Base-by-base conservation (phyloP, 768 basidiomycete genomes). In the Kockovaella imperatae region DNA sequence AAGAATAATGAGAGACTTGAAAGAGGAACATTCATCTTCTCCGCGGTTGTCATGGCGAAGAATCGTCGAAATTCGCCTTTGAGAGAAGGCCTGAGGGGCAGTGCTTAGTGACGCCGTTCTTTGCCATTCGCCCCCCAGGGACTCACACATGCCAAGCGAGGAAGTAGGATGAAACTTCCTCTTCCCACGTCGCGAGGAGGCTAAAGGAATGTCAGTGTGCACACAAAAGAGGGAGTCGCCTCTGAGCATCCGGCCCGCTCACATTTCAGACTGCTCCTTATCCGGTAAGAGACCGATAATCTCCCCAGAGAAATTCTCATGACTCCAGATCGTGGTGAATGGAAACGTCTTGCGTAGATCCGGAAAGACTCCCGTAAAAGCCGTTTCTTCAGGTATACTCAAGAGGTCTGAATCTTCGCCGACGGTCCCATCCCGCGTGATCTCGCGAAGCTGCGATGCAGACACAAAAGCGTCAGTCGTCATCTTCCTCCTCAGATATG, bases 251-350 rank as follows among this genome's bases (percentile, higher is more conserved):
- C n/a, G n/a, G n/a, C n/a, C n/a, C 10, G 52, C 65, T 50, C 36
- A 70, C 64, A 67, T 5, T 47, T 65, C 60, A 1, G 69, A 53
- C 39, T 71, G 67, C 36, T 58, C 58, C 20, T 45, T 25, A 35
- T 49, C 59, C 7, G 69, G 69, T 14, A 71, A 35, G 1, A 71
- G 54, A 2, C 64, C 65, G 17, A 71, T 61, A 45, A 71, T 64
- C 42, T 71, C 69, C 10, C 52, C 64, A 17, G 50, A 60, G 45
- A 69, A 71, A 41, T 67, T 66, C 32, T 71, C 69, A 38, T 69
- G 67, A 50, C 61, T 65, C 69, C 69, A 71, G 35, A 71, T 71
- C 3, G 69, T 71, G 7, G 69, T 69, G 47, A 71, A 71, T 3
- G 69, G 69, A 42, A 67, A 71, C 0, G 65, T 69, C 53, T 71